These are phyloP conservation scores for Cyclocybe aegerita DNA, from an alignment of 768 basidiomycete species.

Conservation along the genomic window DNA sequence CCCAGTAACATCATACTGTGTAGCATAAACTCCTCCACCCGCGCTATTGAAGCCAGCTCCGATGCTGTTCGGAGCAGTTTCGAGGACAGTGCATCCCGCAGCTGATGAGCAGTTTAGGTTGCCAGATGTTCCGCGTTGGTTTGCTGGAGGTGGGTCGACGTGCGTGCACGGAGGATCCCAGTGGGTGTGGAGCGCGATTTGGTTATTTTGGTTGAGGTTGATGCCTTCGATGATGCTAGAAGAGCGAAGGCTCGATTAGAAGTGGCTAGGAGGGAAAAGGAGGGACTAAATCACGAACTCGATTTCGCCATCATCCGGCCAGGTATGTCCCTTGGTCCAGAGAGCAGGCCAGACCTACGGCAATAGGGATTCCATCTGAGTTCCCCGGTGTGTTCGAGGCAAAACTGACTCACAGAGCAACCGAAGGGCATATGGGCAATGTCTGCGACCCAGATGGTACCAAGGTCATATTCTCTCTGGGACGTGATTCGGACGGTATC, in stretches of 20 bases:
- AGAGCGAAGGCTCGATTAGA: neutral
- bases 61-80: conserved; percentile 43
- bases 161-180: conserved; percentile 31
- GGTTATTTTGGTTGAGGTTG: conserved; percentile 49
- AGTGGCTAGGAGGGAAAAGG: neutral
- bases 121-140: conserved; percentile 30
- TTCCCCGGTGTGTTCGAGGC: no score
- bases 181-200: conserved; percentile 55
- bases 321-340: conserved; percentile 43
- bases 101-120: conserved; percentile 29
- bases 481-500: conserved; percentile 55
- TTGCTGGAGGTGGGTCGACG: conserved; percentile 15
- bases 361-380: no score
- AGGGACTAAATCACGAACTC: conserved; percentile 22
- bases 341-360: conserved; percentile 44
- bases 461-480: conserved; percentile 36
- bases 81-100: conserved; percentile 44
- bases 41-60: conserved; percentile 47
- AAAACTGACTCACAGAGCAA: conserved; percentile 41
- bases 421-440: conserved; percentile 52
- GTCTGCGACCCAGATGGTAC: conserved; percentile 43
- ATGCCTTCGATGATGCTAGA: conserved; percentile 56
- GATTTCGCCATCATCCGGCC: conserved; percentile 46
- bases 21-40: conserved; percentile 59
- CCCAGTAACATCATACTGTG: conserved; percentile 63